These are phyloP conservation scores for Cadophora sp. DNA, from an alignment of 2,329 filamentous ascomycete species.

Conservation along the genomic window DNA sequence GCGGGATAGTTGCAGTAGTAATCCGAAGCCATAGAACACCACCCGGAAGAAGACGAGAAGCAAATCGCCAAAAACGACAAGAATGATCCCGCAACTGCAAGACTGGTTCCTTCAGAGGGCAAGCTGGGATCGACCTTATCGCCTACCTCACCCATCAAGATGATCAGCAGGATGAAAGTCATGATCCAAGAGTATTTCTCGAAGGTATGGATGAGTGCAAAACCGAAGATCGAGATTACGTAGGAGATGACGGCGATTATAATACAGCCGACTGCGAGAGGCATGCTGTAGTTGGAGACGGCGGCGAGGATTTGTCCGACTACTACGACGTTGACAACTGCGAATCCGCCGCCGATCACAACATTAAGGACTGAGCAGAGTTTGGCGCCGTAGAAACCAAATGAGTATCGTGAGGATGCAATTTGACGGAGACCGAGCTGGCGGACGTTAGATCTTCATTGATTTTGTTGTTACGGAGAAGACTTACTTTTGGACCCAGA, in stretches of 20 bases:
- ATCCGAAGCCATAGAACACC: constrained; percentile 43
- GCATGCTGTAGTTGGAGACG: constrained; percentile 48
- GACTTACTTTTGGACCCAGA: constrained; percentile 49
- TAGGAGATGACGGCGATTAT: constrained; percentile 42
- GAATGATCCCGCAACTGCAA: constrained; percentile 44
- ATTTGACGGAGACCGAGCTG: constrained; percentile 51
- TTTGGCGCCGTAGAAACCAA: constrained; percentile 58
- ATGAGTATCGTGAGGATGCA: constrained; percentile 52
- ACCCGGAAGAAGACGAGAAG: constrained; percentile 41
- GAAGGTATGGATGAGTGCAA: constrained; percentile 52
- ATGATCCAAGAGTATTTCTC: constrained; percentile 57
- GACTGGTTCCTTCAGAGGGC: constrained; percentile 43
- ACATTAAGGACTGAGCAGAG: constrained; percentile 54
- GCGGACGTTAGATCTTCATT: constrained; percentile 6
- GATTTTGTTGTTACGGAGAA: background rate
- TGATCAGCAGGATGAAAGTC: constrained; percentile 53
- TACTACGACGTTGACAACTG: constrained; percentile 54
- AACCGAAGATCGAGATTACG: constrained; percentile 43
- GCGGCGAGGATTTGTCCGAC: constrained; percentile 47
- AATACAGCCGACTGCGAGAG: constrained; percentile 47
- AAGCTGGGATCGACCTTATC: constrained; percentile 50
- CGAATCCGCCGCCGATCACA: constrained; percentile 50
- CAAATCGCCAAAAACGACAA: constrained; percentile 40
- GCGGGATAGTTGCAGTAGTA: constrained; percentile 45
- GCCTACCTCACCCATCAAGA: constrained; percentile 55